A percentile compares a stretch with the other conserved stretches of the same genome.
These are phyloP conservation scores for Ceratobasidium sp. DNA, from an alignment of 1,284 basidiomycete species.

Conservation along the genomic window DNA sequence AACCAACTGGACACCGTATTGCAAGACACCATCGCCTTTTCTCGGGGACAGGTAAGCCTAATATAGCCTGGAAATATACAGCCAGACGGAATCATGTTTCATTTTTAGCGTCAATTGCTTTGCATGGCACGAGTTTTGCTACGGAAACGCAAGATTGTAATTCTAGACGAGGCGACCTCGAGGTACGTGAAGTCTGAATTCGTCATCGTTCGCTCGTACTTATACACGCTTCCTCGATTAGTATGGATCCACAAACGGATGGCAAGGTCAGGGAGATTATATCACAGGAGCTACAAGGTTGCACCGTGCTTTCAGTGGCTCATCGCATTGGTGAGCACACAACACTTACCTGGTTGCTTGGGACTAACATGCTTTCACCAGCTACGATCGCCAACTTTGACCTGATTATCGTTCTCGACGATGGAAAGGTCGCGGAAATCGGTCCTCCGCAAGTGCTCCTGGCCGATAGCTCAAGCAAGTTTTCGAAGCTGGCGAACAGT, in stretches of 20 bases:
- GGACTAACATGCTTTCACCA: not conserved
- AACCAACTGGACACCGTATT: constrained; percentile 7
- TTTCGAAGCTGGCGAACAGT: constrained; percentile 17
- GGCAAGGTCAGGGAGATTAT: not conserved
- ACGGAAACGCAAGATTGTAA: constrained; percentile 24
- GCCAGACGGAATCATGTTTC: not conserved
- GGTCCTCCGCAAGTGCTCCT: constrained; percentile 10
- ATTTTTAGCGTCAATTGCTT: constrained; percentile 4
- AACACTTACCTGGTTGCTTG: not conserved
- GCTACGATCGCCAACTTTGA: constrained; percentile 32
- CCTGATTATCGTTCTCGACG: constrained; percentile 23
- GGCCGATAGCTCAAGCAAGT: not conserved
- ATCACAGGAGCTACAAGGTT: not conserved
- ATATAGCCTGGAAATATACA: not conserved
- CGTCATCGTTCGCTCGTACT: not conserved
- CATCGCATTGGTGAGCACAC: constrained; percentile 18
- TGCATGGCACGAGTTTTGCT: constrained; percentile 24
- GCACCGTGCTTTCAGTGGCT: constrained; percentile 17
- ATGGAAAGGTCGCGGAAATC: constrained; percentile 16
- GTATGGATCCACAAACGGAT: constrained; percentile 28
- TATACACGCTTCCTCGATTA: not conserved
- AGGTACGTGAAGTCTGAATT: not conserved
- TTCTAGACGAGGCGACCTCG: constrained; percentile 13
- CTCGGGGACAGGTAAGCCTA: constrained; percentile 11
- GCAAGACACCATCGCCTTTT: constrained; percentile 4